These are phyloP conservation scores for Periconia macrospinosa DNA, from an alignment of 2,329 filamentous ascomycete species.

Conservation along the genomic window DNA sequence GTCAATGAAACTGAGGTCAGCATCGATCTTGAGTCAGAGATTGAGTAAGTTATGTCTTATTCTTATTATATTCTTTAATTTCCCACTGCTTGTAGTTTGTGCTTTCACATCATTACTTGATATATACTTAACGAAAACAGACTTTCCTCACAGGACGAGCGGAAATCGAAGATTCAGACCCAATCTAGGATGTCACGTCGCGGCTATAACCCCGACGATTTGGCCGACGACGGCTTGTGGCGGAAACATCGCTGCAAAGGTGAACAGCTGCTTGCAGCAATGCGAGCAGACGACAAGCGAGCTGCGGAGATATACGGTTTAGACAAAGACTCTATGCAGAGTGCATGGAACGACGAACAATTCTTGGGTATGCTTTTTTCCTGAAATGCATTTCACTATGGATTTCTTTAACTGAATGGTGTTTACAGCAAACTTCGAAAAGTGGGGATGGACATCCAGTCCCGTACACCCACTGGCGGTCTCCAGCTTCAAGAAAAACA, in stretches of 20 bases:
- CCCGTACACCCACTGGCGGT: neutral
- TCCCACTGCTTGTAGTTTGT: too few relatives aligned
- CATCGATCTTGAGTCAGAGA: too few relatives aligned
- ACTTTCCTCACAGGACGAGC: neutral
- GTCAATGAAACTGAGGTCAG: too few relatives aligned
- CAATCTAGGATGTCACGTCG: neutral
- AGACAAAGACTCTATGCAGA: constrained; percentile 15
- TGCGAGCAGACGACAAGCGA: constrained; percentile 8
- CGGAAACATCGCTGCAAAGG: constrained; percentile 5
- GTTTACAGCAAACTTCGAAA: constrained; percentile 4
- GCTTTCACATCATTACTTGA: too few relatives aligned
- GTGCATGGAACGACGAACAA: constrained; percentile 13
- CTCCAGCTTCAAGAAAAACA: neutral
- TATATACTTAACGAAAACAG: too few relatives aligned
- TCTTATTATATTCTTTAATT: too few relatives aligned
- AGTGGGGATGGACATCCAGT: constrained; percentile 18
- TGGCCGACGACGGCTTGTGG: neutral
- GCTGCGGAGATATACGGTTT: constrained; percentile 14
- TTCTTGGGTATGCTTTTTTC: constrained; percentile 4
- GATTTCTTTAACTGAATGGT: neutral
- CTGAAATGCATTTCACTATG: neutral
- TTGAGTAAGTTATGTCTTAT: too few relatives aligned
- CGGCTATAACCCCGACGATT: neutral
- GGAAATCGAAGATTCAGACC: neutral
- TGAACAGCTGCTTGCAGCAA: constrained; percentile 13